Conservation (phyloP, 495 filamentous ascomycete genomes). For the Coniosporium apollinis region DNA sequence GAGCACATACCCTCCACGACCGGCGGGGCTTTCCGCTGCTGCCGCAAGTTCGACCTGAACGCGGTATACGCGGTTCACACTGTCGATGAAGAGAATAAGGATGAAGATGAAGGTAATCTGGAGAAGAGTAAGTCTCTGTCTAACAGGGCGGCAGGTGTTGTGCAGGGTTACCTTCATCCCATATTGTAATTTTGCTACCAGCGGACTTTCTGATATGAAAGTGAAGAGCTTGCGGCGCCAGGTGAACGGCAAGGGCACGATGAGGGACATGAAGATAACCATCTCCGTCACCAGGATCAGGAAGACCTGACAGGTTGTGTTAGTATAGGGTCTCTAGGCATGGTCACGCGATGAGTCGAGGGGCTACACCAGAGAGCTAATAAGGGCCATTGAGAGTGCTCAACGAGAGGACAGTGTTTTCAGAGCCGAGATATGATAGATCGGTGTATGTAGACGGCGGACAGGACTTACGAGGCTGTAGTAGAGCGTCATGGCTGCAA, state of each 20-base stretch:
- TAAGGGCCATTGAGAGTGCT: no score
- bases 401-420: not conserved
- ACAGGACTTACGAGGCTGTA: conserved; percentile 70
- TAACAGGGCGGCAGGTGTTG: not conserved
- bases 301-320: no score
- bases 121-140: conserved; percentile 6
- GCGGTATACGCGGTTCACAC: conserved; percentile 94
- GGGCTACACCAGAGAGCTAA: conserved; percentile 21
- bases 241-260: conserved; percentile 79
- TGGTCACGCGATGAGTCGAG: no score
- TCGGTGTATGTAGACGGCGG: conserved; percentile 5
- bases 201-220: conserved; percentile 78
- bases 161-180: conserved; percentile 47
- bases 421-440: not conserved
- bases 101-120: conserved; percentile 98
- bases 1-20: conserved; percentile 27
- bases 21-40: conserved; percentile 37
- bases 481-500: conserved; percentile 89
- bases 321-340: no score
- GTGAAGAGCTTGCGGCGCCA: conserved; percentile 78
- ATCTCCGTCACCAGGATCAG: conserved; percentile 85
- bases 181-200: conserved; percentile 67
- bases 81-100: conserved; percentile 92
- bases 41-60: conserved; percentile 75
- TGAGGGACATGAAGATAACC: conserved; percentile 77